These are phyloP conservation scores for Sarocladium brachiariae DNA, from an alignment of 2,329 filamentous ascomycete genomes.

Conservation along the genomic window DNA sequence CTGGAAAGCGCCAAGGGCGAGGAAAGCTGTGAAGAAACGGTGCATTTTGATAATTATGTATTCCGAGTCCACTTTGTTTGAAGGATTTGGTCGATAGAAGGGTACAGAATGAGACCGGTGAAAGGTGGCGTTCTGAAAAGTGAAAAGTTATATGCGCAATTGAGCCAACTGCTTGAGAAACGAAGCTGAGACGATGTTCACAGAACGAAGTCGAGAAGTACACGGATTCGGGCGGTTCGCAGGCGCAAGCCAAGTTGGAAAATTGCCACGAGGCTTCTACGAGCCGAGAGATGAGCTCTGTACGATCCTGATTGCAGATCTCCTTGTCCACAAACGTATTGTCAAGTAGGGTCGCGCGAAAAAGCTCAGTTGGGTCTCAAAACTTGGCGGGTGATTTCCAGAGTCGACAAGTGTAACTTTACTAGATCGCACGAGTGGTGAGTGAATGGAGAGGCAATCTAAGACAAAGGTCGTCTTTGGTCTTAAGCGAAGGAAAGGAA, in stretches of 20 bases:
- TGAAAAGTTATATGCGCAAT: constrained; percentile 9
- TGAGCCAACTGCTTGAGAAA: not conserved
- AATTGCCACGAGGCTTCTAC: too few species aligned
- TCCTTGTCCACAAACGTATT: too few species aligned
- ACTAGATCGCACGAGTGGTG: not conserved
- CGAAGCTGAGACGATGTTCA: constrained; percentile 1
- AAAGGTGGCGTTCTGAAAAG: not conserved
- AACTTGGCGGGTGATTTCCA: too few species aligned
- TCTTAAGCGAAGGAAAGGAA: constrained; percentile 11
- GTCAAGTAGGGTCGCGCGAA: too few species aligned
- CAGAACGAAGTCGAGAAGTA: constrained; percentile 1
- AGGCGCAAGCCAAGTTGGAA: too few species aligned
- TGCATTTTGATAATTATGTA: constrained; percentile 18
- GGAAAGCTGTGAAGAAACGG: constrained; percentile 20
- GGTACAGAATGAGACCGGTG: not conserved
- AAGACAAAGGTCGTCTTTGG: constrained; percentile 11
- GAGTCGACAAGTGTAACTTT: not conserved
- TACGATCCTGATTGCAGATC: not conserved
- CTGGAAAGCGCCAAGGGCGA: constrained; percentile 23
- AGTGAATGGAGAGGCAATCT: constrained; percentile 7
- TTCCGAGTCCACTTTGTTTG: not conserved
- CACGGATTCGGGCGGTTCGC: not conserved
- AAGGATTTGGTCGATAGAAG: not conserved
- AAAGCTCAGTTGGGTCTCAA: too few species aligned
- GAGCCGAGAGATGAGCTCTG: too few species aligned